A percentile compares a stretch with the other conserved stretches of the same genome.
Conservation (phyloP, 148 eudicot genomes). For the Beta vulgaris region DNA sequence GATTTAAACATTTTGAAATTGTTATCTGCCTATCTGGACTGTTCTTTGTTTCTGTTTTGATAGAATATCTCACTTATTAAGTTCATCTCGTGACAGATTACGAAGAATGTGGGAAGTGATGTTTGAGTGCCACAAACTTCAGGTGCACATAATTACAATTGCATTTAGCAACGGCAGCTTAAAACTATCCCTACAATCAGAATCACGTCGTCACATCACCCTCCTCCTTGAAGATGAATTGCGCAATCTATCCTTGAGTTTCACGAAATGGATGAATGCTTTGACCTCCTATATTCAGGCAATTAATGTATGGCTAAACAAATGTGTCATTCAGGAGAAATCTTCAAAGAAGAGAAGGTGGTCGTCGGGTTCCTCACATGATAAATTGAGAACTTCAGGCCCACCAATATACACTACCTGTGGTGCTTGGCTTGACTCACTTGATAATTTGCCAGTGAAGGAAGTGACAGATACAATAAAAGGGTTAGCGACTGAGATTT, state of each 20-base stretch:
- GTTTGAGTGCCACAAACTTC: conserved; percentile 80
- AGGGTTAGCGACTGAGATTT: conserved; percentile 50
- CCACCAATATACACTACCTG: conserved; percentile 84
- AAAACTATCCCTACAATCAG: conserved; percentile 57
- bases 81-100: conserved; percentile 45
- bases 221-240: conserved; percentile 49
- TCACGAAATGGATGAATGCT: conserved; percentile 71
- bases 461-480: conserved; percentile 52
- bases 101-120: conserved; percentile 88
- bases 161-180: conserved; percentile 37
- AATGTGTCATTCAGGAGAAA: conserved; percentile 53
- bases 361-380: conserved; percentile 23
- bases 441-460: conserved; percentile 42
- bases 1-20: background rate
- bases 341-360: conserved; percentile 46
- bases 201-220: conserved; percentile 47
- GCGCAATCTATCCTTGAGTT: conserved; percentile 47
- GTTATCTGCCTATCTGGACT: background rate
- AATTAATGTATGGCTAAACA: conserved; percentile 71
- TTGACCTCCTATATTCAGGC: conserved; percentile 59
- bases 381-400: conserved; percentile 39
- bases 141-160: conserved; percentile 53
- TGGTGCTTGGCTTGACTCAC: conserved; percentile 66
- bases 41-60: background rate
- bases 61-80: conserved; percentile 4